Percentiles rank a stretch among this genome's conserved stretches.
These are phyloP conservation scores for Cladophialophora psammophila DNA, from an alignment of 2,329 filamentous ascomycete species.

Conservation along the genomic window DNA sequence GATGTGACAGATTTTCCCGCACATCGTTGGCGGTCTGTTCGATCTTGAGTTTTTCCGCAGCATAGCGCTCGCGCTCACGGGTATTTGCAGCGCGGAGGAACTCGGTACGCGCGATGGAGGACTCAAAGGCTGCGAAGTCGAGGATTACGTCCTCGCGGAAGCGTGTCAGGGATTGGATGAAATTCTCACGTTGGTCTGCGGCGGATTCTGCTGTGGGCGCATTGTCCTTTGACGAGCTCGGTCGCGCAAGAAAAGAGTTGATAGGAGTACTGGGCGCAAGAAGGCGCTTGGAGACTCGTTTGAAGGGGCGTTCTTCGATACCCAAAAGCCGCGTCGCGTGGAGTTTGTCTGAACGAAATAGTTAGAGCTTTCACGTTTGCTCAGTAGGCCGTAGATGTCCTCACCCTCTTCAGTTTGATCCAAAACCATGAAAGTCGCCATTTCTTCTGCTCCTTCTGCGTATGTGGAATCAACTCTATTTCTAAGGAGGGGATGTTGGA, in stretches of 20 bases:
- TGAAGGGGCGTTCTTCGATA: conserved; percentile 91
- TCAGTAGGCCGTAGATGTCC: neutral
- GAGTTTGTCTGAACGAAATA: conserved; percentile 68
- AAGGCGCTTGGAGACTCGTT: conserved; percentile 83
- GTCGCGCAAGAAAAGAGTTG: conserved; percentile 45
- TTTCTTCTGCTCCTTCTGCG: conserved; percentile 40
- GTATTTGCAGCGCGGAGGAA: conserved; percentile 84
- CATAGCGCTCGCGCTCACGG: conserved; percentile 83
- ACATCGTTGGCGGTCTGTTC: conserved; percentile 78
- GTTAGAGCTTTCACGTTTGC: neutral
- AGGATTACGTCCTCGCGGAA: conserved; percentile 84
- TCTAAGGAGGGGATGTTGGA: neutral
- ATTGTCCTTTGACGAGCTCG: conserved; percentile 65
- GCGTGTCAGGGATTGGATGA: conserved; percentile 61
- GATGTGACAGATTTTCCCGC: conserved; percentile 73
- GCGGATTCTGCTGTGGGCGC: conserved; percentile 51
- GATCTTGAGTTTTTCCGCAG: conserved; percentile 79
- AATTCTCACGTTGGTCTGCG: conserved; percentile 43
- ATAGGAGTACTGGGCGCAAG: conserved; percentile 72
- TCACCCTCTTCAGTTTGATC: conserved; percentile 73
- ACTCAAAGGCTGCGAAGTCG: conserved; percentile 88
- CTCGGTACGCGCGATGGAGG: conserved; percentile 79
- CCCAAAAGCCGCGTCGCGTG: conserved; percentile 87
- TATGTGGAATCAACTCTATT: neutral
- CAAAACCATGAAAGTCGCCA: conserved; percentile 70